A percentile compares a stretch with the other conserved stretches of the same genome.
These are phyloP conservation scores for Solanum hybrid DNA, from an alignment of 305 asterid genomes.

Conservation along the genomic window DNA sequence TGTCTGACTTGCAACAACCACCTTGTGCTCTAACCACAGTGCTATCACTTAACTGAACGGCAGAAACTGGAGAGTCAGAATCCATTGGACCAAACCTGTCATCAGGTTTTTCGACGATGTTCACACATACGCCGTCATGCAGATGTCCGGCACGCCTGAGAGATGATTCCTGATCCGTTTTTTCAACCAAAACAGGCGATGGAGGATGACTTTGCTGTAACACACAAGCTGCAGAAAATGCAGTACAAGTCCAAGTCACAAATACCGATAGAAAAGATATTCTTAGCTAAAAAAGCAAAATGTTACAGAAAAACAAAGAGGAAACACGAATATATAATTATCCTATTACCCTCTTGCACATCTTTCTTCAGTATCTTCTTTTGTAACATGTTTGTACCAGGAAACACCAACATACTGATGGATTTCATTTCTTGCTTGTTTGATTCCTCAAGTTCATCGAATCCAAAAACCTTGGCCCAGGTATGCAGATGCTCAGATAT, in stretches of 20 bases:
- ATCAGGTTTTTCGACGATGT: conserved; percentile 4
- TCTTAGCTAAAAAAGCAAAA: not conserved
- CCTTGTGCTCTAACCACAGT: conserved; percentile 17
- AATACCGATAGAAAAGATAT: not conserved
- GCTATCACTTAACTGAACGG: conserved; percentile 6
- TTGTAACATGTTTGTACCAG: conserved; percentile 83
- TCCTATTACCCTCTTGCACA: conserved; percentile 32
- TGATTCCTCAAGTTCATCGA: conserved; percentile 46
- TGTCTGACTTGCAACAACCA: conserved; percentile 16
- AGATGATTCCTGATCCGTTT: conserved; percentile 28
- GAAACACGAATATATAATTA: not conserved
- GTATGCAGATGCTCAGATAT: conserved; percentile 77
- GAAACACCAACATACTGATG: conserved; percentile 77
- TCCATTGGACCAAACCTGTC: conserved; percentile 14
- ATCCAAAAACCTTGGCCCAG: conserved; percentile 74
- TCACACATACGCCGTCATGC: conserved; percentile 20
- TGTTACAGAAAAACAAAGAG: not conserved
- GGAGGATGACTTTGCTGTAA: conserved; percentile 8
- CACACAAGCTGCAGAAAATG: not conserved
- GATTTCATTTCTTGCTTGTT: conserved; percentile 60
- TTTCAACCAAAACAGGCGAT: conserved; percentile 23
- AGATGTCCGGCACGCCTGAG: conserved; percentile 14
- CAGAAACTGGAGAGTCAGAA: conserved; percentile 13
- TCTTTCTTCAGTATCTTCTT: conserved; percentile 44
- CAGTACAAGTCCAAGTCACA: not conserved